Base-by-base conservation (phyloP, 805 yeast genomes). In the Lipomyces yamadae region DNA sequence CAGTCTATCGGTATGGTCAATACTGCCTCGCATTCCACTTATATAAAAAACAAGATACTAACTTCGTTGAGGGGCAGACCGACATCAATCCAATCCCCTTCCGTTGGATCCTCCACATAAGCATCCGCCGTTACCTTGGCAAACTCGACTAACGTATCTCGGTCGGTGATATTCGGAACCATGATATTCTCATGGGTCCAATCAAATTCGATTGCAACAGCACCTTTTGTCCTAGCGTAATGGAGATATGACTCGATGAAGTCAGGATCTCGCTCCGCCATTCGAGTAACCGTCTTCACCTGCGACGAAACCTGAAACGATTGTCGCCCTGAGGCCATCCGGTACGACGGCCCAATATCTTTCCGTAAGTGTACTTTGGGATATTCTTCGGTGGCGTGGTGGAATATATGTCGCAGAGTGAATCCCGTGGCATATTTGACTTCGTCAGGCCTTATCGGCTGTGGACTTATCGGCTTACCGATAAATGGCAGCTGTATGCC, bases 71-170 rank as follows among this genome's bases (percentile, higher is more conserved):
- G 73, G 32, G 72, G 70, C 54, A 32, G 45, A 2, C 74, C 72
- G 15, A 91, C 86, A 73, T 94, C 96, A 64, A 89, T 80, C 99
- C 99, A 95, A 76, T 92, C 96, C 57, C 92, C 92, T 34, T 86
- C 84, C 29, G 79, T 79, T 2, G 98, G 98, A 42, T 85, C 79
- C 55, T 85, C 83, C 2, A 92, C 97, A 75, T 94, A 95, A 1
- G 98, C 98, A 76, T 94, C 90, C 0, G 97, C 91, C 0, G 97
- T 87, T 86, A 94, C 89, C 63, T 88, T 78, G 0, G 98, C 98
- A 56, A 94, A 78, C 1, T 90, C 79, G 2, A 92, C 80, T 4
- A 94, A 76, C 0, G 98, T 90, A 50, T 86, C 87, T 61, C 83
- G 84, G 77, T 94, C 97, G 1, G 86, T 80, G 10, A 94, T 79